Percentiles rank a stretch among this genome's conserved stretches.
Evolutionary conservation across 768 basidiomycete species (phyloP).

Genomic region (Russula ochroleuca): DNA sequence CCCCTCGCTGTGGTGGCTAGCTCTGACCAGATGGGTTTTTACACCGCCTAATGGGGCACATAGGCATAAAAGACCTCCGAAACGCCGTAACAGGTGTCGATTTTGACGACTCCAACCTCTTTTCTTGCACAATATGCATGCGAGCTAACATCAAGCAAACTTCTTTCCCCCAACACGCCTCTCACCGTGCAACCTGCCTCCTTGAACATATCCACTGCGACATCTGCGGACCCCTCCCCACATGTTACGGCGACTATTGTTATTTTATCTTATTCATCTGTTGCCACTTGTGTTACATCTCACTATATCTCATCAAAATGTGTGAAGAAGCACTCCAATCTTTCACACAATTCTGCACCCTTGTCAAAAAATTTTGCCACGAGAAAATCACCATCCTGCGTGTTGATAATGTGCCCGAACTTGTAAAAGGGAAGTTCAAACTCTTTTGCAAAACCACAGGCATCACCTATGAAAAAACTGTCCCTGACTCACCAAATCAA

Average conservation of each 20-base stretch:
- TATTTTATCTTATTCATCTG: neutral
- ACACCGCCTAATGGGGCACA: neutral
- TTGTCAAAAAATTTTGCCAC: neutral
- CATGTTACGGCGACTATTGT: neutral
- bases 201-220: neutral
- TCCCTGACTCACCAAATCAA: neutral
- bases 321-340: neutral
- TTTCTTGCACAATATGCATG: neutral
- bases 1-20: too few species aligned
- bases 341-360: neutral
- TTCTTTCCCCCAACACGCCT: neutral
- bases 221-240: neutral
- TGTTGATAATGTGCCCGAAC: neutral
- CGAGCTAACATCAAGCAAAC: neutral
- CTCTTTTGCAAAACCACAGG: neutral
- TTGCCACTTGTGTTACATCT: neutral
- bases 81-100: neutral
- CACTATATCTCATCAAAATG: neutral
- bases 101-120: fast-evolving
- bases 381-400: neutral
- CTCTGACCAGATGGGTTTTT: neutral
- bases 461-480: neutral
- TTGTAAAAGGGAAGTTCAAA: neutral
- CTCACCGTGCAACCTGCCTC: fast-evolving
- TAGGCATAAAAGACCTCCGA: neutral